These are phyloP conservation scores for Globisporangium uncinulatum DNA, from an alignment of 352 stramenopile genomes.

Conservation along the genomic window DNA sequence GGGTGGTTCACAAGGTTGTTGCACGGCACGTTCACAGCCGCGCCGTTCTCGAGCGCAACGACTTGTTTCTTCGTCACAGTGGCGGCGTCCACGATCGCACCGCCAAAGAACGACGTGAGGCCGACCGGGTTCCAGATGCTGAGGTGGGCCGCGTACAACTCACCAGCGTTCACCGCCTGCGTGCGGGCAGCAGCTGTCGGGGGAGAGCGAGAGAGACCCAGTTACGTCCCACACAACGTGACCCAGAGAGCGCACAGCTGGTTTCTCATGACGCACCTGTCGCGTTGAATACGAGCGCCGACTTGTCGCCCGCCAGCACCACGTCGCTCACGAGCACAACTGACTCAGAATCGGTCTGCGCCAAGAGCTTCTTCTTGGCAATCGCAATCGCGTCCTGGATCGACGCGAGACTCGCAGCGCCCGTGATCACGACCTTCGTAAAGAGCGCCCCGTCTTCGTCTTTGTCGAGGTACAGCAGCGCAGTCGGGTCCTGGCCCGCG, in stretches of 20 bases:
- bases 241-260: too few relatives aligned
- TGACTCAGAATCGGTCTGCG: conserved; percentile 43
- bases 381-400: conserved; percentile 50
- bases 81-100: conserved; percentile 46
- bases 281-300: conserved; percentile 66
- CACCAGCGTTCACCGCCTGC: conserved; percentile 50
- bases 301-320: conserved; percentile 55
- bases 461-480: conserved; percentile 60
- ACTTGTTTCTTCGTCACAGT: conserved; percentile 60
- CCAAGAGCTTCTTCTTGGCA: conserved; percentile 72
- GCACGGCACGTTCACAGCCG: conserved; percentile 64
- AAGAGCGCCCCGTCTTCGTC: conserved; percentile 56
- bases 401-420: conserved; percentile 39
- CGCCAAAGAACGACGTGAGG: conserved; percentile 67
- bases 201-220: not conserved
- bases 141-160: conserved; percentile 61
- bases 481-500: conserved; percentile 45
- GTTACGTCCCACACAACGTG: not conserved
- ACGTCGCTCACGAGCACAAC: conserved; percentile 53
- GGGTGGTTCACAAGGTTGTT: conserved; percentile 72
- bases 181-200: conserved; percentile 34
- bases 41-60: conserved; percentile 34
- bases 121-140: conserved; percentile 69
- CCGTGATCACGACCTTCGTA: conserved; percentile 69
- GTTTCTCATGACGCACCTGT: conserved; percentile 18